These are phyloP conservation scores for Cylindrotheca closterium DNA, from an alignment of 108 stramenopile genomes.

Conservation along the genomic window DNA sequence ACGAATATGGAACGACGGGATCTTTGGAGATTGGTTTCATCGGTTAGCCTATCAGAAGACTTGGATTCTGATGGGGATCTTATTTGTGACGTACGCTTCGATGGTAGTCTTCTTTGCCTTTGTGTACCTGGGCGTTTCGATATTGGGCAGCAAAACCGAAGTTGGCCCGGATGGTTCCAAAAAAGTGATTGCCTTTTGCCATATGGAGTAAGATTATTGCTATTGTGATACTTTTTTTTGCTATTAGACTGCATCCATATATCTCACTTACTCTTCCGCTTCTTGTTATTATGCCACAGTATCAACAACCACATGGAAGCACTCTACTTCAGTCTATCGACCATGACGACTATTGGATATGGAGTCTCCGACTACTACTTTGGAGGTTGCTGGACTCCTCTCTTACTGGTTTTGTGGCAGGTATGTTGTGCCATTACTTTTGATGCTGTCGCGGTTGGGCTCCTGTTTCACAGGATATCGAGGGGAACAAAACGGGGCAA, in stretches of 20 bases:
- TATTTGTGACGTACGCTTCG: conserved; percentile 56
- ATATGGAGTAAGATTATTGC: conserved; percentile 49
- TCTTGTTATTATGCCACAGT: background rate
- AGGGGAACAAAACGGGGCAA: conserved; percentile 84
- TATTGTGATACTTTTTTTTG: background rate
- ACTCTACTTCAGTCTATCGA: conserved; percentile 86
- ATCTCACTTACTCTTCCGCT: background rate
- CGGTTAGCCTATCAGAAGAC: conserved; percentile 71
- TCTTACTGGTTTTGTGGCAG: conserved; percentile 84
- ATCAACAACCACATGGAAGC: conserved; percentile 81
- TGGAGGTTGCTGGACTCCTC: conserved; percentile 84
- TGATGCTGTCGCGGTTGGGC: conserved; percentile 91
- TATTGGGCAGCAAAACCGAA: conserved; percentile 38
- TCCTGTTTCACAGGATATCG: conserved; percentile 88
- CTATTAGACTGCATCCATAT: background rate
- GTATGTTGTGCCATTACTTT: conserved; percentile 83
- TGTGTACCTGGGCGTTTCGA: conserved; percentile 61
- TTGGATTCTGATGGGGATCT: conserved; percentile 45
- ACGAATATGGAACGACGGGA: conserved; percentile 59
- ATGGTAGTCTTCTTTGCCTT: conserved; percentile 67
- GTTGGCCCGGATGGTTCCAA: conserved; percentile 39
- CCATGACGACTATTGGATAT: conserved; percentile 96
- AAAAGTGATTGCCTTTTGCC: conserved; percentile 60
- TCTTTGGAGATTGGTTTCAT: conserved; percentile 63
- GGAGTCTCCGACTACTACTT: conserved; percentile 94